Evolutionary conservation across 2,329 filamentous ascomycete genomes (phyloP).

Genomic region (Elsinoe ampelina): DNA sequence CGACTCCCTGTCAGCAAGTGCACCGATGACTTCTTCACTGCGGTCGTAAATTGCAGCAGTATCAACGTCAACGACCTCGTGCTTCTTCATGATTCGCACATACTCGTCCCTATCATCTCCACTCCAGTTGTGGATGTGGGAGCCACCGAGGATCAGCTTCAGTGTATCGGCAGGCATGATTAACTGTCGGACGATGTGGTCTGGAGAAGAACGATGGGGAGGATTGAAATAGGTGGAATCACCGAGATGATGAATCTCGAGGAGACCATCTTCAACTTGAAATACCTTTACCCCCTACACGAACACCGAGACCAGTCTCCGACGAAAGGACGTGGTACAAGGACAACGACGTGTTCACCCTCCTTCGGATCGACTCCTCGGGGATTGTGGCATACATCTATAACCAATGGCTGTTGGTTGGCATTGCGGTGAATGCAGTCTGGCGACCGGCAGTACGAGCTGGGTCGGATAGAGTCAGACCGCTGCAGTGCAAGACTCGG

Average conservation of each 20-base stretch:
- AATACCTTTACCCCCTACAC: background rate
- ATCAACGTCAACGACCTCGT: conserved; percentile 31
- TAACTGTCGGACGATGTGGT: background rate
- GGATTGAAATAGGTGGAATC: background rate
- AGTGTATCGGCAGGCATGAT: background rate
- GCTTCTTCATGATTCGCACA: conserved; percentile 22
- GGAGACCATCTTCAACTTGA: background rate
- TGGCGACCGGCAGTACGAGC: too few species aligned
- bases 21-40: background rate
- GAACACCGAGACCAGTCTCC: background rate
- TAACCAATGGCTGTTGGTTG: too few species aligned
- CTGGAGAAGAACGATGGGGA: background rate
- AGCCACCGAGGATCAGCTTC: conserved; percentile 1
- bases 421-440: too few species aligned
- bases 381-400: too few species aligned
- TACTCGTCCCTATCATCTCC: background rate
- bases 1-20: background rate
- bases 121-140: conserved; percentile 2
- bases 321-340: background rate
- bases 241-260: background rate
- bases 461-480: too few species aligned
- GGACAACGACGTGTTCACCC: too few species aligned
- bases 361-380: too few species aligned
- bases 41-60: conserved; percentile 33
- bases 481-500: too few species aligned